Percentiles rank a stretch among this genome's conserved stretches.
These are phyloP conservation scores for Astraeus odoratus DNA, from an alignment of 768 basidiomycete genomes.

Conservation along the genomic window DNA sequence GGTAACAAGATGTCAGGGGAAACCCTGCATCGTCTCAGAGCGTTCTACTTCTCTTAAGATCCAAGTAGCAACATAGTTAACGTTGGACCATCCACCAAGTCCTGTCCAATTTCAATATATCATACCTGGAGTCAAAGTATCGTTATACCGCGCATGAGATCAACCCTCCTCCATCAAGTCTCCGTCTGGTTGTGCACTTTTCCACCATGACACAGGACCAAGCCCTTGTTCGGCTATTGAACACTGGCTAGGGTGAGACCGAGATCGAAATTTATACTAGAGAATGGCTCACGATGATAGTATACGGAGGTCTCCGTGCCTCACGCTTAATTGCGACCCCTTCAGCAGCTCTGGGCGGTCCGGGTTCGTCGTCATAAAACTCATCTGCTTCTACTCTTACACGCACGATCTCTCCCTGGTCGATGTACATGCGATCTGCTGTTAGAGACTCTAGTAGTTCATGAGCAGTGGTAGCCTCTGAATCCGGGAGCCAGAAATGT, in stretches of 20 bases:
- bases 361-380: constrained; percentile 82
- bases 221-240: constrained; percentile 81
- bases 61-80: too few relatives aligned
- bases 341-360: constrained; percentile 69
- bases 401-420: constrained; percentile 67
- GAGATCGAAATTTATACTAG: not conserved
- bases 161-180: constrained; percentile 36
- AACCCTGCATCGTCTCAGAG: too few relatives aligned
- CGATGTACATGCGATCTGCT: constrained; percentile 72
- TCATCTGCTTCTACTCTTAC: constrained; percentile 77
- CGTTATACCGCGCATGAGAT: constrained; percentile 1
- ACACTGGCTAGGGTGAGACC: constrained; percentile 37
- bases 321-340: constrained; percentile 54
- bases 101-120: not conserved
- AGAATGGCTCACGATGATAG: constrained; percentile 49
- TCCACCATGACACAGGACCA: constrained; percentile 75
- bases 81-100: too few relatives aligned
- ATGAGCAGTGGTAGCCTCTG: constrained; percentile 41
- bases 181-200: constrained; percentile 36
- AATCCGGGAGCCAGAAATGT: constrained; percentile 75
- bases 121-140: not conserved
- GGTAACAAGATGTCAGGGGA: too few relatives aligned
- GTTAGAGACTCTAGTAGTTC: constrained; percentile 66
- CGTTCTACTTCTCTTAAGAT: too few relatives aligned
- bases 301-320: constrained; percentile 54